These are phyloP conservation scores for Neobulgaria alba DNA, from an alignment of 2,329 filamentous ascomycete genomes.

Conservation along the genomic window DNA sequence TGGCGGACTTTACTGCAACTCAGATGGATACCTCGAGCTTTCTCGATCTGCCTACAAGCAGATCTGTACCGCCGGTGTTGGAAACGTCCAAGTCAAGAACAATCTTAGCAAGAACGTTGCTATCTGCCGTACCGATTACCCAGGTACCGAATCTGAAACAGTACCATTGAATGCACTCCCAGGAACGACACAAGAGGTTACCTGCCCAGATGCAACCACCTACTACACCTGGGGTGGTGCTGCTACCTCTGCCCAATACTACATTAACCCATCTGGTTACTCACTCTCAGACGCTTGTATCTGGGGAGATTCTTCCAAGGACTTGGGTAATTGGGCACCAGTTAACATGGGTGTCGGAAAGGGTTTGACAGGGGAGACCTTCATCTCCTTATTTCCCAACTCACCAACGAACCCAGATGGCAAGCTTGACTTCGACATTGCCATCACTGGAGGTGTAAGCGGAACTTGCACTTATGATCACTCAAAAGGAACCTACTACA, in stretches of 20 bases:
- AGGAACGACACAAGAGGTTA: slow-evolving; percentile 54
- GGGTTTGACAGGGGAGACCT: slow-evolving; percentile 56
- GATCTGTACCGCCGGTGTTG: slow-evolving; percentile 64
- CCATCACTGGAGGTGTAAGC: slow-evolving; percentile 52
- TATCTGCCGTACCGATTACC: slow-evolving; percentile 94
- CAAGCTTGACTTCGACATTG: slow-evolving; percentile 68
- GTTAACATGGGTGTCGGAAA: slow-evolving; percentile 77
- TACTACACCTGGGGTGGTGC: slow-evolving; percentile 75
- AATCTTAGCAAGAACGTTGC: slow-evolving; percentile 56
- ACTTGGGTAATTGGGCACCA: slow-evolving; percentile 76
- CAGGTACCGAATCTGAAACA: slow-evolving; percentile 82
- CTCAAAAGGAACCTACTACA: slow-evolving; percentile 23
- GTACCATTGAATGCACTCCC: slow-evolving; percentile 60
- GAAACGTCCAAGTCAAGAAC: slow-evolving; percentile 68
- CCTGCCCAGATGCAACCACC: slow-evolving; percentile 60
- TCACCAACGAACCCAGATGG: slow-evolving; percentile 57
- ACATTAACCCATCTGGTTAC: slow-evolving; percentile 79
- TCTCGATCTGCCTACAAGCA: slow-evolving; percentile 59
- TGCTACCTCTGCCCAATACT: slow-evolving; percentile 87
- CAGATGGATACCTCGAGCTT: slow-evolving; percentile 62
- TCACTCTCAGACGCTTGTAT: slow-evolving; percentile 59
- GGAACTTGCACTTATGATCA: slow-evolving; percentile 24
- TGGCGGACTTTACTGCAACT: slow-evolving; percentile 77
- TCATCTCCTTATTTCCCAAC: slow-evolving; percentile 80
- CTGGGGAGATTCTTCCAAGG: slow-evolving; percentile 57